Evolutionary conservation across 2,329 filamentous ascomycete genomes (phyloP), one percentile per base, ranked within the genome.

Genomic region (Fusarium musae): DNA sequence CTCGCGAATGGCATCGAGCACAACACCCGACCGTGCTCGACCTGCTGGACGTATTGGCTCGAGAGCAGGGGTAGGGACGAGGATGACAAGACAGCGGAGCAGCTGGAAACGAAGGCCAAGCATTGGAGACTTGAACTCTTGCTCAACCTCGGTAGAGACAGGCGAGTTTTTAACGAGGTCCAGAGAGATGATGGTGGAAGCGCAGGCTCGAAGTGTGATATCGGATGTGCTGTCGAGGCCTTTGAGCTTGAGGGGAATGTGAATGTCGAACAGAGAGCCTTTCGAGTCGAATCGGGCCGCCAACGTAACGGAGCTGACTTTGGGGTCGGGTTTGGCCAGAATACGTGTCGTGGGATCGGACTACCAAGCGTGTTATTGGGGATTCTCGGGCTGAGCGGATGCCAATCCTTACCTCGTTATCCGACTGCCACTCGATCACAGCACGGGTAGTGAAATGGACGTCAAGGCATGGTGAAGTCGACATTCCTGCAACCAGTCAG

Each of bases 1-100:
- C 5, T 71, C 62, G 37, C 67, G 67, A 16, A 72, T 37, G 13
- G 69, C 67, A 53, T 72, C 69, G 19, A 71, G 69, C 4, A 71
- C 69, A 34, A 26, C 19, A 16, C 67, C 69, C 16, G 63, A 63
- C 32, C 42, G 53, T 53, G 59, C 58, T 50, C 69, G 63, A 30
- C 34, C 52, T n/a, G 42, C 63, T 9, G 67, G 58, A 43, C 49
- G 17, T 52, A 60, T 6, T 4, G 69, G 67, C 21, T 72, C 69
- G 5, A 46, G n/a, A n/a, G 54, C 63, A 15, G 52, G 42, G 8
- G 37, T 47, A 2, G 69, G 67, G 16, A 34, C 42, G 6, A 72
- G 26, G 49, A 64, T 46, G 42, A 60, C 32, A 9, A 68, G 59
- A 39, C 19, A 32, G 26, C 36, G 53, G 17, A 26, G 34, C 30